phyloP scores from a whole-genome alignment of 352 stramenopile species.

The Globisporangium canariense region DNA sequence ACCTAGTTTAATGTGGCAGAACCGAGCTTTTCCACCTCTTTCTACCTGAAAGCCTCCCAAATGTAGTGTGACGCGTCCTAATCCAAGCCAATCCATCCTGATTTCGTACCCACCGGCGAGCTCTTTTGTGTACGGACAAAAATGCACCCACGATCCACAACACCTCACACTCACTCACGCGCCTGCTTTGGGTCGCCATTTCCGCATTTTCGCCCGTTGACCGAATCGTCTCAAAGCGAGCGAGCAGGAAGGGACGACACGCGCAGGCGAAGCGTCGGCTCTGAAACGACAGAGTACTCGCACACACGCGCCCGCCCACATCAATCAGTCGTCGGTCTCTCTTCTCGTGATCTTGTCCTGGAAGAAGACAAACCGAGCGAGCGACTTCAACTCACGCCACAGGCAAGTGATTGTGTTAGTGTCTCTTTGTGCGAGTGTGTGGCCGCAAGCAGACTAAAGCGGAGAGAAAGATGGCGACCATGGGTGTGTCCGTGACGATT shows the following conservation, averaged over 20 bases:
- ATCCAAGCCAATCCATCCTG: background rate
- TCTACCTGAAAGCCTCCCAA: too few relatives aligned
- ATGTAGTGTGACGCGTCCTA: background rate
- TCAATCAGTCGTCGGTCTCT: background rate
- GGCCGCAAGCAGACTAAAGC: background rate
- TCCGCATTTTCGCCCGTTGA: background rate
- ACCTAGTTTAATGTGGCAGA: conserved; percentile 2
- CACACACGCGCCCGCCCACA: background rate
- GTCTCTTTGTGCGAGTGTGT: background rate
- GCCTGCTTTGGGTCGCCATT: background rate
- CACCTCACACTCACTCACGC: background rate
- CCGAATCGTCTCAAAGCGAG: background rate
- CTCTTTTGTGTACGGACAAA: conserved; percentile 4
- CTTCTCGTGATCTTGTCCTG: background rate
- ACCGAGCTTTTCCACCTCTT: background rate
- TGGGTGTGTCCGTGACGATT: conserved; percentile 42
- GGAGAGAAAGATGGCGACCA: conserved; percentile 3
- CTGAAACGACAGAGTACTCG: background rate
- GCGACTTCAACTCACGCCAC: conserved; percentile 5
- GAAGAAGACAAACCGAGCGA: background rate
- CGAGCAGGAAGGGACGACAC: background rate
- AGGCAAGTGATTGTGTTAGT: background rate
- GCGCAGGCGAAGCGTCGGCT: conserved; percentile 6
- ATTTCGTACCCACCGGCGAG: conserved; percentile 9
- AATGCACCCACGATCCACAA: conserved; percentile 5